Evolutionary conservation across 2,329 filamentous ascomycete genomes (phyloP).

Genomic region (Exophiala alcalophila): DNA sequence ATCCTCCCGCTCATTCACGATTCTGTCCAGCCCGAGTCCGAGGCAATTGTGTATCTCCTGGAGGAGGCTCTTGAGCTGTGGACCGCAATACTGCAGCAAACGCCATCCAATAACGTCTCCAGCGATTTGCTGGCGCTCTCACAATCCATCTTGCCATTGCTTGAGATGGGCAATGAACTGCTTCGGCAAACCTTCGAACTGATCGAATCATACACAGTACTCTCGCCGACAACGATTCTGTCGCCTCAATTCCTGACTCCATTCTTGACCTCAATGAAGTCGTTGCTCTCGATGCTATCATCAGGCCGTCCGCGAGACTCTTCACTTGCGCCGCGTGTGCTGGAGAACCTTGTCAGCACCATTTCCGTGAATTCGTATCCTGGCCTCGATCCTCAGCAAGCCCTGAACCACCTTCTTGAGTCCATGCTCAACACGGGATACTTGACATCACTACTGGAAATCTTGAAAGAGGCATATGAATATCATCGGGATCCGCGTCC

Average conservation of each 20-base stretch:
- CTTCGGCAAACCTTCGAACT: constrained; percentile 62
- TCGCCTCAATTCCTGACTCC: constrained; percentile 41
- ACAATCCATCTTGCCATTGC: constrained; percentile 61
- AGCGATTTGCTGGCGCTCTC: constrained; percentile 62
- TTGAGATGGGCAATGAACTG: constrained; percentile 65
- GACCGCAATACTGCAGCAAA: constrained; percentile 69
- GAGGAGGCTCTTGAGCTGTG: constrained; percentile 92
- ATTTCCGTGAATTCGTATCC: constrained; percentile 22
- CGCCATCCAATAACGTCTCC: constrained; percentile 57
- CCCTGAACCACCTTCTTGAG: constrained; percentile 55
- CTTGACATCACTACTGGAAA: constrained; percentile 52
- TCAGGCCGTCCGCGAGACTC: constrained; percentile 33
- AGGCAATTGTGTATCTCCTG: constrained; percentile 74
- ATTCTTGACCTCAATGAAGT: constrained; percentile 38
- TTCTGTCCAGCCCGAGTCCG: constrained; percentile 72
- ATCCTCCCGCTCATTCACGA: constrained; percentile 80
- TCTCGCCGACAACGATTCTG: constrained; percentile 54
- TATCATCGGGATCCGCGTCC: constrained; percentile 81
- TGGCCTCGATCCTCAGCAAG: constrained; percentile 38
- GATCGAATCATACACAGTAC: constrained; percentile 66
- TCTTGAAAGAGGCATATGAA: constrained; percentile 65
- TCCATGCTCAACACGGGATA: constrained; percentile 36
- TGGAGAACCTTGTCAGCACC: constrained; percentile 41
- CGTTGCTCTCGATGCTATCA: constrained; percentile 26
- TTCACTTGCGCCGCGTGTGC: constrained; percentile 37